Conservation (phyloP, 495 filamentous ascomycete genomes). For the Chaetomium tenue region DNA sequence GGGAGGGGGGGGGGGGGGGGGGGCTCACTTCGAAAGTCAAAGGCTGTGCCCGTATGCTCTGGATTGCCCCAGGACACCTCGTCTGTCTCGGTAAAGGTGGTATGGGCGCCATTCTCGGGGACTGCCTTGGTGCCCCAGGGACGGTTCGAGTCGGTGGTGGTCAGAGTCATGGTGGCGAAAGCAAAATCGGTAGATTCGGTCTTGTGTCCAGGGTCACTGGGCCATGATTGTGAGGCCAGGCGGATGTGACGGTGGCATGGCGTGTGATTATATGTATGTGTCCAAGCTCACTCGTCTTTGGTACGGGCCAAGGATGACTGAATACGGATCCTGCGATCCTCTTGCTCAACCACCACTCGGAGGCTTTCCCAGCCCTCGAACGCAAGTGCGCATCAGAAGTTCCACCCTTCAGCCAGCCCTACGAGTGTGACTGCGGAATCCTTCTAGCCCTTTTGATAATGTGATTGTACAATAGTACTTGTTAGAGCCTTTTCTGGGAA, state of each 20-base stretch:
- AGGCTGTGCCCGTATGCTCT: neutral
- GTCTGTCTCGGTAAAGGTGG: neutral
- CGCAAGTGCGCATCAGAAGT: neutral
- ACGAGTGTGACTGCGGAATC: neutral
- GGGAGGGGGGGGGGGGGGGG: neutral
- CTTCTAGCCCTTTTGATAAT: neutral
- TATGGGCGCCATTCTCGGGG: neutral
- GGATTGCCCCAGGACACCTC: conserved; percentile 3
- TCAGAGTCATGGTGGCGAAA: neutral
- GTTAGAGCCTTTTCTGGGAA: neutral
- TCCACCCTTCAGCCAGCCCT: neutral
- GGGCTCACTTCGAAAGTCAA: neutral
- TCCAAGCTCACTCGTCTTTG: neutral
- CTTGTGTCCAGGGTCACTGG: neutral
- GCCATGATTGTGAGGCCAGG: neutral
- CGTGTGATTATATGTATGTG: neutral
- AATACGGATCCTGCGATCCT: neutral
- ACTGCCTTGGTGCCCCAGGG: neutral
- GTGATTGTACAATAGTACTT: neutral
- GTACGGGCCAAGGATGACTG: neutral
- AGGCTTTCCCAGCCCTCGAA: neutral
- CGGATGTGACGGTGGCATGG: neutral
- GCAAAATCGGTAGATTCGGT: neutral
- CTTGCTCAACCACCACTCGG: neutral
- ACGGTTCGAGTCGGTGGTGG: conserved; percentile 1